Conservation (phyloP, 768 basidiomycete genomes). For the Amanita fuliginea region DNA sequence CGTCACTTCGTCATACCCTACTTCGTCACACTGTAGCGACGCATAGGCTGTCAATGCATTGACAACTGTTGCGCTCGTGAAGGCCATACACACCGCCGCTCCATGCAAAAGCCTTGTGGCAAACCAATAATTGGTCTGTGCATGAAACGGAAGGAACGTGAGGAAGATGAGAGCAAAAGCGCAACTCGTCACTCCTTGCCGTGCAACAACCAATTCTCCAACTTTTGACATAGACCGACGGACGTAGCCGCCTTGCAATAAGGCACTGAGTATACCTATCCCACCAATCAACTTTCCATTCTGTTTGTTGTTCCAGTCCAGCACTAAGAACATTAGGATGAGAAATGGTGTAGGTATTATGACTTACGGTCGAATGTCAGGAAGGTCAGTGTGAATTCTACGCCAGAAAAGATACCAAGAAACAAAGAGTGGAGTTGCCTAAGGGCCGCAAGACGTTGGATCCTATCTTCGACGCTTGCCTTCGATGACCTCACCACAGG, state of each 20-base stretch:
- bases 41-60: constrained; percentile 87
- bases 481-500: constrained; percentile 14
- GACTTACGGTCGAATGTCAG: constrained; percentile 77
- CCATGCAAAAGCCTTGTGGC: constrained; percentile 46
- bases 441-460: constrained; percentile 45
- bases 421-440: constrained; percentile 75
- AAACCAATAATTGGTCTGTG: constrained; percentile 26
- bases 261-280: constrained; percentile 84
- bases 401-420: constrained; percentile 83
- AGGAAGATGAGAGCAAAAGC: constrained; percentile 61
- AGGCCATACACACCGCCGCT: constrained; percentile 81
- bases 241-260: constrained; percentile 92
- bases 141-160: constrained; percentile 53
- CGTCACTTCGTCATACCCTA: constrained; percentile 37
- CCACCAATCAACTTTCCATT: constrained; percentile 79
- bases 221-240: constrained; percentile 65
- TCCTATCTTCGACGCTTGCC: constrained; percentile 34
- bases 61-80: constrained; percentile 93
- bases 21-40: constrained; percentile 83
- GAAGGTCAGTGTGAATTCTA: constrained; percentile 96
- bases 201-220: constrained; percentile 78
- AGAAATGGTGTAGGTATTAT: background rate
- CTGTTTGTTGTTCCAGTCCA: constrained; percentile 84
- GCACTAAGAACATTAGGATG: constrained; percentile 32
- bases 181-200: constrained; percentile 69